A percentile compares a stretch with the other conserved stretches of the same genome.
Conservation (phyloP, 2,329 filamentous ascomycete genomes). For the Geosmithia flava region DNA sequence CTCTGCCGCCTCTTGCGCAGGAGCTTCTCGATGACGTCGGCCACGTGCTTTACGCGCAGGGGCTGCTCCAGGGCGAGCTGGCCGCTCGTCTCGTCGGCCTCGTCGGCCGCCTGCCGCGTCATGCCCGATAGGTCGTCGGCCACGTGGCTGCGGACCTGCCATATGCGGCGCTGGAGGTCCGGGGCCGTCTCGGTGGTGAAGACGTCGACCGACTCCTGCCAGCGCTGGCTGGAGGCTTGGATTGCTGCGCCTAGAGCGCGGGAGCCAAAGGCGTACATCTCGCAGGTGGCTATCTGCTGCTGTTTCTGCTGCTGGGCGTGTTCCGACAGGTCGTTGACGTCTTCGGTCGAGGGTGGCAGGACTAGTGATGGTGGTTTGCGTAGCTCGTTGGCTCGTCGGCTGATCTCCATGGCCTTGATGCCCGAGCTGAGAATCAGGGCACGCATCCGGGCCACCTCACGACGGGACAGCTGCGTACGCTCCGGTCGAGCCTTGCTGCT, state of each 20-base stretch:
- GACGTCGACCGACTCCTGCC: conserved; percentile 45
- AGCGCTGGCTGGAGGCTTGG: conserved; percentile 33
- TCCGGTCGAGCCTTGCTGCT: conserved; percentile 19
- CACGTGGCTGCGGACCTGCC: conserved; percentile 31
- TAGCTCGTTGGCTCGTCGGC: conserved; percentile 45
- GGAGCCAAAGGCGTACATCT: conserved; percentile 38
- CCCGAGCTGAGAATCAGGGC: conserved; percentile 71
- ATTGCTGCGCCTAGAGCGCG: conserved; percentile 36
- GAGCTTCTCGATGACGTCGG: conserved; percentile 68
- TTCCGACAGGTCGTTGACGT: conserved; percentile 28
- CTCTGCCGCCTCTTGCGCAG: conserved; percentile 53
- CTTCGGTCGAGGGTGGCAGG: conserved; percentile 5
- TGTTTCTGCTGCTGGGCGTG: conserved; percentile 17
- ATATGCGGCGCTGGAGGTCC: conserved; percentile 35
- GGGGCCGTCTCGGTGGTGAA: conserved; percentile 47
- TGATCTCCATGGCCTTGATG: conserved; percentile 80
- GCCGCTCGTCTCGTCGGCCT: conserved; percentile 66
- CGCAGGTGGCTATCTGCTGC: conserved; percentile 24
- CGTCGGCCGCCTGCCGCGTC: conserved; percentile 58
- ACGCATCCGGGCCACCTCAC: conserved; percentile 70
- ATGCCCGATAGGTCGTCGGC: conserved; percentile 42
- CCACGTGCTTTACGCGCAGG: conserved; percentile 67
- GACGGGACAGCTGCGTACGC: conserved; percentile 36
- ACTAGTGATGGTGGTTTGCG: conserved; percentile 17
- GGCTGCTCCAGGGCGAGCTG: conserved; percentile 68